Evolutionary conservation across 306 rosid species (phyloP).

Genomic region (Casuarina glauca): DNA sequence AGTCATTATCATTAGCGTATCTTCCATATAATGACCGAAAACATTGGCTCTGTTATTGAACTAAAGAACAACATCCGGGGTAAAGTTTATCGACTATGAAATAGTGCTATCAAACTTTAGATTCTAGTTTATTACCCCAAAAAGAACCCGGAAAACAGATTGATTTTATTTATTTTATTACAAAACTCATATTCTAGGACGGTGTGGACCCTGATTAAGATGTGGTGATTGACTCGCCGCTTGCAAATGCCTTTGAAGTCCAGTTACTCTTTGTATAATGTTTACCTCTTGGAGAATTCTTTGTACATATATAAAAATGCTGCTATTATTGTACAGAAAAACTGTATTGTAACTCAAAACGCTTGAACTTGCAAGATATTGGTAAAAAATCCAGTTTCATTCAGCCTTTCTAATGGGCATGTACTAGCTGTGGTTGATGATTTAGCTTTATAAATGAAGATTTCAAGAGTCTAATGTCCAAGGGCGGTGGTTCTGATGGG

Average conservation of each 20-base stretch:
- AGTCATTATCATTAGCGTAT: no score
- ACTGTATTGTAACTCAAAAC: slow-evolving; percentile 40
- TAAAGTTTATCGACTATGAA: no score
- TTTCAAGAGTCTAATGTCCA: background rate
- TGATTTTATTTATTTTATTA: background rate
- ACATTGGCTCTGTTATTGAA: no score
- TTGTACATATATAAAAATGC: slow-evolving; percentile 58
- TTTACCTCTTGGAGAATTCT: slow-evolving; percentile 38
- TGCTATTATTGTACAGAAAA: slow-evolving; percentile 42
- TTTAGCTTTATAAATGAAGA: background rate
- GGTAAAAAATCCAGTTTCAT: slow-evolving; percentile 23
- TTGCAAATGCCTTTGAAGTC: slow-evolving; percentile 42
- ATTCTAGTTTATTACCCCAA: no score
- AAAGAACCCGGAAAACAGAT: background rate
- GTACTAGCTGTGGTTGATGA: background rate
- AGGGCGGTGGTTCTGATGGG: background rate
- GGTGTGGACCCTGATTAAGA: background rate
- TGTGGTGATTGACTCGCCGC: slow-evolving; percentile 30
- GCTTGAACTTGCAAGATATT: slow-evolving; percentile 39
- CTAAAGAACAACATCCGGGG: no score
- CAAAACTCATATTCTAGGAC: background rate
- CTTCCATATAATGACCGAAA: no score
- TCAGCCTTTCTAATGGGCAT: slow-evolving; percentile 5
- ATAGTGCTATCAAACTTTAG: no score
- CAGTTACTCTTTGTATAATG: slow-evolving; percentile 53